These are phyloP conservation scores for Coccomyxa sp. DNA, from an alignment of 139 green algal species.

Conservation along the genomic window DNA sequence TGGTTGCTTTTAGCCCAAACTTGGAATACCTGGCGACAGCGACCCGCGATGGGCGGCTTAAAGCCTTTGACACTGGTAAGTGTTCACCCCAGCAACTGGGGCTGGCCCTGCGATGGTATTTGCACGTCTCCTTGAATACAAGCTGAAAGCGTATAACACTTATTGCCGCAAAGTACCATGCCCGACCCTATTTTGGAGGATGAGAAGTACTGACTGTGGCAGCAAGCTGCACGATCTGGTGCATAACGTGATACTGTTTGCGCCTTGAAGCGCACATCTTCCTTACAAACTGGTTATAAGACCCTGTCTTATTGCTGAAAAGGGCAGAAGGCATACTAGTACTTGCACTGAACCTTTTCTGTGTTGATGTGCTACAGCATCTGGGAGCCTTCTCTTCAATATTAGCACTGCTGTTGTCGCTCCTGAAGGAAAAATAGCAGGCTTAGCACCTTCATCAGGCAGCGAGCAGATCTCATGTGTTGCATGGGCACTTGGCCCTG, in stretches of 20 bases:
- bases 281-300: no score
- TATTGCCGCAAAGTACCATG: no score
- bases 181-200: neutral
- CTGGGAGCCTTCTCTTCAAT: no score
- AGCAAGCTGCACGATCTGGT: neutral
- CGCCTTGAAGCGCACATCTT: neutral
- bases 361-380: no score
- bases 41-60: neutral
- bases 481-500: no score
- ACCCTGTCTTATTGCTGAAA: no score
- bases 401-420: no score
- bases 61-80: constrained; percentile 13
- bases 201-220: neutral
- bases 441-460: neutral
- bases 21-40: neutral
- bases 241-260: neutral
- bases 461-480: no score
- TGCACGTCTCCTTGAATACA: neutral
- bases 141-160: no score
- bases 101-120: neutral
- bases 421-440: neutral
- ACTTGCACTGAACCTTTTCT: no score
- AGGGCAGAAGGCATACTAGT: no score
- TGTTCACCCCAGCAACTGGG: neutral
- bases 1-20: neutral